Evolutionary conservation across 129 eudicot species (phyloP).

Genomic region (Arctium minus): DNA sequence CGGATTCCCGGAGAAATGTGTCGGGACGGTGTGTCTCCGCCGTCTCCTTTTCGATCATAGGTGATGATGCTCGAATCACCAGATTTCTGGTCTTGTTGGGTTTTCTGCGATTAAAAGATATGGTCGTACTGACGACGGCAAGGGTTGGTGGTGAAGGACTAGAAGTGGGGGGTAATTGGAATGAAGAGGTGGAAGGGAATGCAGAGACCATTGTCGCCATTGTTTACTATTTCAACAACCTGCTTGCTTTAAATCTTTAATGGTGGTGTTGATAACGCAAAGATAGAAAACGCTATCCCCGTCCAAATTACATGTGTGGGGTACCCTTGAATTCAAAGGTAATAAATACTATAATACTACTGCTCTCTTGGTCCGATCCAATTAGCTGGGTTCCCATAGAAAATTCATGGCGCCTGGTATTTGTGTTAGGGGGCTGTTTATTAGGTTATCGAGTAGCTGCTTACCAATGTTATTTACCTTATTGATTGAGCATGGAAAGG

Average conservation of each 20-base stretch:
- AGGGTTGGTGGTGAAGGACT: slow-evolving; percentile 9
- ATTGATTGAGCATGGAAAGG: too few species aligned
- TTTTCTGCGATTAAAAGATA: slow-evolving; percentile 9
- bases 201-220: slow-evolving; percentile 25
- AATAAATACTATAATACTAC: background rate
- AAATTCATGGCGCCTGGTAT: background rate
- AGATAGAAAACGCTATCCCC: slow-evolving; percentile 39
- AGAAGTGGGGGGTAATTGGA: slow-evolving; percentile 22
- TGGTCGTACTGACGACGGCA: slow-evolving; percentile 3
- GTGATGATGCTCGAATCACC: slow-evolving; percentile 36
- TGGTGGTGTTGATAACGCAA: background rate
- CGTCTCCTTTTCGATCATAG: slow-evolving; percentile 76
- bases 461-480: too few species aligned
- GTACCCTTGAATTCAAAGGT: background rate
- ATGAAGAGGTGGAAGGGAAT: slow-evolving; percentile 29
- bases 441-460: too few species aligned
- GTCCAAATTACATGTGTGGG: slow-evolving; percentile 16
- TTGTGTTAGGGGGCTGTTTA: too few species aligned
- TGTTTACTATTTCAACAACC: background rate
- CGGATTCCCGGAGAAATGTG: slow-evolving; percentile 68
- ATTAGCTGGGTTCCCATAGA: background rate
- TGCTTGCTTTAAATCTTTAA: background rate
- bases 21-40: slow-evolving; percentile 62
- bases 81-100: background rate
- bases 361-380: background rate